These are phyloP conservation scores for Termitomyces sp. DNA, from an alignment of 768 basidiomycete genomes.

Conservation along the genomic window DNA sequence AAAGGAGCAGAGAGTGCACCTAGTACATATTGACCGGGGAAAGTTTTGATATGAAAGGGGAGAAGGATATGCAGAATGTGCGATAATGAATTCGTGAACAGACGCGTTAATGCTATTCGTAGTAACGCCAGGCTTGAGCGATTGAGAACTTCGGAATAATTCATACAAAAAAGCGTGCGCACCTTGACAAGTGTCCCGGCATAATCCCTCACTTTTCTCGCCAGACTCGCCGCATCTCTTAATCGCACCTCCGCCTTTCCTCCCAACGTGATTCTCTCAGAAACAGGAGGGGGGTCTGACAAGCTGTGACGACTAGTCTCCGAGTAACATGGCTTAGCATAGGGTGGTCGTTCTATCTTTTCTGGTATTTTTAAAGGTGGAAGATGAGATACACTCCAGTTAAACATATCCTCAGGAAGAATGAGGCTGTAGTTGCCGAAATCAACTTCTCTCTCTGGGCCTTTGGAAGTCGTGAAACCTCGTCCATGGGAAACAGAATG, in stretches of 20 bases:
- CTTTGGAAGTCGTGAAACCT: not conserved
- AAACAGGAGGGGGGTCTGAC: not conserved
- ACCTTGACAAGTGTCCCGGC: constrained; percentile 52
- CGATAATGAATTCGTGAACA: constrained; percentile 67
- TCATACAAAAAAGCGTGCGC: constrained; percentile 5
- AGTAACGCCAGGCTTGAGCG: constrained; percentile 55
- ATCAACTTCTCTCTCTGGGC: constrained; percentile 19
- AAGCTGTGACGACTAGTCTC: not conserved
- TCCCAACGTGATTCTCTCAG: constrained; percentile 41
- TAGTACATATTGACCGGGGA: constrained; percentile 76
- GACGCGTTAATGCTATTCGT: constrained; percentile 69
- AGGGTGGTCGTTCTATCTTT: constrained; percentile 49
- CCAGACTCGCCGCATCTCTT: constrained; percentile 49
- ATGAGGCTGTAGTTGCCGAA: constrained; percentile 57
- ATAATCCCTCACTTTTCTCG: constrained; percentile 49
- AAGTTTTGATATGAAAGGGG: constrained; percentile 73
- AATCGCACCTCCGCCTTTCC: constrained; percentile 46
- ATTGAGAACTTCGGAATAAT: not conserved
- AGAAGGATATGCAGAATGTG: constrained; percentile 77
- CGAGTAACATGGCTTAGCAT: constrained; percentile 28
- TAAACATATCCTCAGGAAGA: constrained; percentile 57
- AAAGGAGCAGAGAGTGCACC: constrained; percentile 20
- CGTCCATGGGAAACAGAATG: not conserved
- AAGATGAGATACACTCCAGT: constrained; percentile 62
- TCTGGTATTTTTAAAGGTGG: constrained; percentile 49